These are phyloP conservation scores for Mycothermus thermophilus DNA, from an alignment of 495 filamentous ascomycete genomes.

Conservation along the genomic window DNA sequence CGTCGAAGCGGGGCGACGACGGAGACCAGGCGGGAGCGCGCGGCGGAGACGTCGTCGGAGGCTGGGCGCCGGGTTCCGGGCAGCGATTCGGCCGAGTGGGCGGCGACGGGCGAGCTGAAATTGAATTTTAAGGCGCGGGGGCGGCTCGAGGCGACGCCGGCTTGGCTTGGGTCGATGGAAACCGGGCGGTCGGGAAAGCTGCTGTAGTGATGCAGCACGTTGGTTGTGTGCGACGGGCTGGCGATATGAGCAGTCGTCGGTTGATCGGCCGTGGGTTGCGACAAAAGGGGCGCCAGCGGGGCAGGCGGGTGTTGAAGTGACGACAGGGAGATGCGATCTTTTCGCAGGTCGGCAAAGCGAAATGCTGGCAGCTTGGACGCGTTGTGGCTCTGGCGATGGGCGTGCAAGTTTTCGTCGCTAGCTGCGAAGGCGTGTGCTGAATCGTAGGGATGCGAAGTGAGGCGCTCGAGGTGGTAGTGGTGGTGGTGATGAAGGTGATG, in stretches of 20 bases:
- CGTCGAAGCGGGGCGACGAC: slow-evolving; percentile 15
- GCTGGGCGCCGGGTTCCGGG: slow-evolving; percentile 24
- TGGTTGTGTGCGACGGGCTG: slow-evolving; percentile 7
- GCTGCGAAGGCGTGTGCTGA: no score
- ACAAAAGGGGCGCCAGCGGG: slow-evolving; percentile 29
- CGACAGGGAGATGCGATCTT: slow-evolving; percentile 23
- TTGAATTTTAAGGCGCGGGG: slow-evolving; percentile 6
- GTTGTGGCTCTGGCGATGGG: slow-evolving; percentile 35
- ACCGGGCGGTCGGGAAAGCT: slow-evolving; percentile 8
- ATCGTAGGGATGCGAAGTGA: no score
- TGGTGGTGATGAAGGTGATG: slow-evolving; percentile 8
- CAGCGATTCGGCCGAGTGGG: slow-evolving; percentile 6
- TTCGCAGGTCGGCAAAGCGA: slow-evolving; percentile 35
- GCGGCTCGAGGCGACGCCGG: slow-evolving; percentile 1
- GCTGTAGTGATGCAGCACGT: slow-evolving; percentile 15
- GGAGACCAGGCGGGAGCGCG: slow-evolving; percentile 8
- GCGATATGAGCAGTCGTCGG: slow-evolving; percentile 20
- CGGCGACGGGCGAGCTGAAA: background rate
- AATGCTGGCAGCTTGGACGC: slow-evolving; percentile 37
- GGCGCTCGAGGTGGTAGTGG: slow-evolving; percentile 10
- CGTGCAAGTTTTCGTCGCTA: slow-evolving; percentile 19
- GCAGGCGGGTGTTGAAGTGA: slow-evolving; percentile 27
- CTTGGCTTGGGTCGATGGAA: slow-evolving; percentile 6
- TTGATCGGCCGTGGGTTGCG: slow-evolving; percentile 15
- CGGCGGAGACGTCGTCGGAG: slow-evolving; percentile 19